Base-by-base conservation (phyloP, 257 asterid species). In the Gentiana macrophylla region DNA sequence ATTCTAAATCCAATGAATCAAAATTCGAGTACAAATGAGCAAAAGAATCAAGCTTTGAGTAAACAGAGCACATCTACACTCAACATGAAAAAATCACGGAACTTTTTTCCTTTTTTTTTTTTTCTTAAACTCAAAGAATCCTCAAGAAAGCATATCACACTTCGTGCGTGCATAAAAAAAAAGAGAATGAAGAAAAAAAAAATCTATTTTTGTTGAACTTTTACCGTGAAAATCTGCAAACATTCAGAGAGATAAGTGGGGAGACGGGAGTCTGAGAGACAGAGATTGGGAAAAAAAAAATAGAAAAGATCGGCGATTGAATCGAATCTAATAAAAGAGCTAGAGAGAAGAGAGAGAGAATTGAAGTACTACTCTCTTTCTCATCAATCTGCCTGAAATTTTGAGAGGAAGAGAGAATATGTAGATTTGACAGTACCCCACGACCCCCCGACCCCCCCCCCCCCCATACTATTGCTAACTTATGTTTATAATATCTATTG, bases 241-340 rank as follows among this genome's bases (percentile, higher is more conserved):
- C 79, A 77, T 77, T 51, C 63, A 63, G 46, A 64, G 59, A 57
- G 73, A 62, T 76, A 47, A 53, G 49, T 65, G 55, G 53, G 64
- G 71, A 61, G 49, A 62, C 36, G 50, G 66, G 61, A 56, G 78
- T 64, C 76, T 65, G 67, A 66, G 81, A 56, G 78, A 67, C 76
- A 68, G 67, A 66, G 81, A 68, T 38, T 50, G 74, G 45, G 24
- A 24, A 65, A 32, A 59, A 15, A 15, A 41, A 41, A 71, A 66
- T 8, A 68, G 70, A 64, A 70, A 72, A 74, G 78, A 80, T 74
- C 82, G 75, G 83, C 86, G 82, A 76, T 60, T 53, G 60, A 72
- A 78, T 64, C 78, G 86, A 78, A 78, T 85, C 79, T 78, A 3
- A 24, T 24, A 24, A 24, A 41, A 41, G 46, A 41, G 46, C 66